Evolutionary conservation across 495 filamentous ascomycete genomes (phyloP).

Genomic region (Daldinia bambusicola): DNA sequence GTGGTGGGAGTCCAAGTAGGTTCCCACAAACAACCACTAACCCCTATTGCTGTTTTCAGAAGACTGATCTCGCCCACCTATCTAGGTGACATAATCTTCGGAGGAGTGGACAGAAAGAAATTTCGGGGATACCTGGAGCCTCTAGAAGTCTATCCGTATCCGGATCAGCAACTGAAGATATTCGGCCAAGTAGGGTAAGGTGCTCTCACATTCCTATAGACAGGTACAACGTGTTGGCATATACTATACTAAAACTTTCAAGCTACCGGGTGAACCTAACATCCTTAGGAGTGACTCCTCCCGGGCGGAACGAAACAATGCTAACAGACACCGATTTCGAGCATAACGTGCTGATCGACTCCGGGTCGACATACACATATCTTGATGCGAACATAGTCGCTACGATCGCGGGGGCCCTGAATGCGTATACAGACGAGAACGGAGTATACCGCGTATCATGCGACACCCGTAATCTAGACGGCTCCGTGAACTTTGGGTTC

Average conservation of each 20-base stretch:
- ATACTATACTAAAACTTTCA: background rate
- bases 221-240: background rate
- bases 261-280: slow-evolving; percentile 59
- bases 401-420: slow-evolving; percentile 49
- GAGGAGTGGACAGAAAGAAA: slow-evolving; percentile 57
- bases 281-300: slow-evolving; percentile 53
- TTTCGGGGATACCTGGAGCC: slow-evolving; percentile 56
- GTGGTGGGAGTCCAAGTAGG: slow-evolving; percentile 54
- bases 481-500: slow-evolving; percentile 58
- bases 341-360: slow-evolving; percentile 55
- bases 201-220: background rate
- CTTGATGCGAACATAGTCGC: slow-evolving; percentile 53
- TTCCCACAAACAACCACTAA: background rate
- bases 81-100: slow-evolving; percentile 57
- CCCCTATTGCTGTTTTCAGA: background rate
- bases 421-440: slow-evolving; percentile 48
- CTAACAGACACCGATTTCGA: slow-evolving; percentile 51
- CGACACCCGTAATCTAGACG: slow-evolving; percentile 45
- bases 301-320: slow-evolving; percentile 39
- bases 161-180: slow-evolving; percentile 49
- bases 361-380: slow-evolving; percentile 56
- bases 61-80: slow-evolving; percentile 37
- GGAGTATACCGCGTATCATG: slow-evolving; percentile 57
- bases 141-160: slow-evolving; percentile 55
- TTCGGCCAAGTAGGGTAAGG: slow-evolving; percentile 50